phyloP scores from a whole-genome alignment of 2,329 filamentous ascomycete genomes.

The Fusarium musae region DNA sequence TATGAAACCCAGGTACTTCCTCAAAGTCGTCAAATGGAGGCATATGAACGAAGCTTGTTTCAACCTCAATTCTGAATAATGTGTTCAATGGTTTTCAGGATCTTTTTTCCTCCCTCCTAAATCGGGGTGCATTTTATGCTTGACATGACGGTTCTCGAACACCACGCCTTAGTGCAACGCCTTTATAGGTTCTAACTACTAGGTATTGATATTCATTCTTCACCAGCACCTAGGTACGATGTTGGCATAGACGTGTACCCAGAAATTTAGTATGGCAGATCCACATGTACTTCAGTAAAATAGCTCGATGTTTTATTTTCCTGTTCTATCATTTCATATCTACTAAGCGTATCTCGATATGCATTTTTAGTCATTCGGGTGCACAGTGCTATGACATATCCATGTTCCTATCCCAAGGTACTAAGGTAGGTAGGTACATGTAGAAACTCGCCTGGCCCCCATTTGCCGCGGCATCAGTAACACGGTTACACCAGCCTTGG shows the following conservation, averaged over 20 bases:
- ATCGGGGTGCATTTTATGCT: background rate
- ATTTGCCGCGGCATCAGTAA: slow-evolving; percentile 9
- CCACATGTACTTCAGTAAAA: background rate
- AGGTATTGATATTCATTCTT: background rate
- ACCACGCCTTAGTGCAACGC: background rate
- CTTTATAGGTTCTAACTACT: background rate
- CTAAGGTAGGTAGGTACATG: too few relatives aligned
- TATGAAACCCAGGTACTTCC: background rate
- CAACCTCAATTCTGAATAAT: background rate
- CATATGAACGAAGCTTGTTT: slow-evolving; percentile 17
- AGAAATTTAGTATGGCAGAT: background rate
- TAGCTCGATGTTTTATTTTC: background rate
- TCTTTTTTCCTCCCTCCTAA: background rate
- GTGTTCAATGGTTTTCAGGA: background rate
- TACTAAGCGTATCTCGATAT: background rate
- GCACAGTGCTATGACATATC: background rate
- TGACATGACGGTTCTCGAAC: background rate
- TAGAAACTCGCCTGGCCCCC: background rate
- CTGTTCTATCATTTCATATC: background rate
- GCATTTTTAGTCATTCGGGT: background rate
- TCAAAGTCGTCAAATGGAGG: background rate
- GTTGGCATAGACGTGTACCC: background rate
- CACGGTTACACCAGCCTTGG: background rate
- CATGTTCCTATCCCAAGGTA: background rate
- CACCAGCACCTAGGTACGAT: background rate